These are phyloP conservation scores for Lathyrus tuberosus DNA, from an alignment of 306 rosid species.

Conservation along the genomic window DNA sequence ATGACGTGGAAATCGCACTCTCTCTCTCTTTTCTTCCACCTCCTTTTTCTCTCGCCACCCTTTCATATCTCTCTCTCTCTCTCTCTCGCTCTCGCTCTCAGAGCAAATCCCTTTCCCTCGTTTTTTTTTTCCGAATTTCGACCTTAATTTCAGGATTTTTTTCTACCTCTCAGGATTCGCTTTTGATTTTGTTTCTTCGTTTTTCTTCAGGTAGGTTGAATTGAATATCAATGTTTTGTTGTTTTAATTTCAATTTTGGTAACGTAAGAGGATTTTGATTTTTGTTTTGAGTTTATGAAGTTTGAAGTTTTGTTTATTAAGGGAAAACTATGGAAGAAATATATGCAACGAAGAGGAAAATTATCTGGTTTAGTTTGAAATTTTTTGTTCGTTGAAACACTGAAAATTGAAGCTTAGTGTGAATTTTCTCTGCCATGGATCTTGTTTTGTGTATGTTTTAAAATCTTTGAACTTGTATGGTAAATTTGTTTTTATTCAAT, in stretches of 20 bases:
- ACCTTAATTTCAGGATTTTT: no score
- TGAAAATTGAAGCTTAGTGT: neutral
- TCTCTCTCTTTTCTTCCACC: constrained; percentile 36
- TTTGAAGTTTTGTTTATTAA: constrained; percentile 23
- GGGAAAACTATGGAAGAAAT: constrained; percentile 1
- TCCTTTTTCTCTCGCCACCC: constrained; percentile 42
- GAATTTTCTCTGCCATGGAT: constrained; percentile 35
- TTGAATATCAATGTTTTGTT: constrained; percentile 35
- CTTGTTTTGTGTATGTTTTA: constrained; percentile 31
- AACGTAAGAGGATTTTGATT: constrained; percentile 20
- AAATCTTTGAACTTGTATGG: constrained; percentile 26
- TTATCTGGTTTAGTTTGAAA: constrained; percentile 33
- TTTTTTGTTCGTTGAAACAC: constrained; percentile 32
- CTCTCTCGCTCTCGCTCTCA: constrained; percentile 32
- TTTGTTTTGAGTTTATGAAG: constrained; percentile 19
- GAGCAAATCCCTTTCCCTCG: constrained; percentile 40
- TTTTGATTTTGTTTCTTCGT: neutral
- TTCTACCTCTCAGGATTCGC: no score
- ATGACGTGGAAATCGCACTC: constrained; percentile 70
- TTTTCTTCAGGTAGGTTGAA: constrained; percentile 53
- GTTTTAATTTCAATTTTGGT: constrained; percentile 20
- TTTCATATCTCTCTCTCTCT: neutral
- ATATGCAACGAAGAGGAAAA: neutral
- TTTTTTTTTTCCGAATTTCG: constrained; percentile 6
- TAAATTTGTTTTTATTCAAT: constrained; percentile 23